Evolutionary conservation across 371 early-diverging fungal species (phyloP).

Genomic region (Mucor racemosus): DNA sequence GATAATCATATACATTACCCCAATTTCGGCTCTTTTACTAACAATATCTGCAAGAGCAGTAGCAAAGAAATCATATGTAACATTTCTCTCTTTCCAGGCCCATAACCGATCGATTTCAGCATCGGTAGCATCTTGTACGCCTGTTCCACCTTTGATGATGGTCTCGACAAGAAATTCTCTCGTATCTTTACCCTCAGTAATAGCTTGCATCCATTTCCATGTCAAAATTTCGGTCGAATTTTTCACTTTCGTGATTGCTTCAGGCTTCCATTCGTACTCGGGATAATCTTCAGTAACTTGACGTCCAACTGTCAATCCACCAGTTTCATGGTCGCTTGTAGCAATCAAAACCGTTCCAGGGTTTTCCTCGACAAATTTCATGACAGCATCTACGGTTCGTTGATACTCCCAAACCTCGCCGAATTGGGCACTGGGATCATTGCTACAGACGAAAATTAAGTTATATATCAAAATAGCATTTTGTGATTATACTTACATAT

Average conservation of each 20-base stretch:
- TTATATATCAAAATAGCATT: neutral
- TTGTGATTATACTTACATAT: slow-evolving; percentile 50
- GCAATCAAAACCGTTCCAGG: slow-evolving; percentile 87
- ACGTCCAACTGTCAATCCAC: slow-evolving; percentile 83
- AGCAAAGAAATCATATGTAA: slow-evolving; percentile 39
- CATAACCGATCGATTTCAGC: slow-evolving; percentile 56
- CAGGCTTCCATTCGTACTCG: slow-evolving; percentile 86
- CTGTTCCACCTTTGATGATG: slow-evolving; percentile 64
- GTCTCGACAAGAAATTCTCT: slow-evolving; percentile 35
- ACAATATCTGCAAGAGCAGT: slow-evolving; percentile 67
- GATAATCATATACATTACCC: slow-evolving; percentile 39
- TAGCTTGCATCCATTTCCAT: slow-evolving; percentile 21
- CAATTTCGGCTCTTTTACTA: slow-evolving; percentile 70
- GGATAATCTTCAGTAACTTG: slow-evolving; percentile 75
- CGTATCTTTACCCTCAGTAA: slow-evolving; percentile 34
- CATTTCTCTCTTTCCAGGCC: slow-evolving; percentile 36
- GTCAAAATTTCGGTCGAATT: slow-evolving; percentile 69
- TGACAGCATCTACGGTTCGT: slow-evolving; percentile 70
- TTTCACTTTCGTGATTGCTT: slow-evolving; percentile 64
- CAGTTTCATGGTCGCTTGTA: slow-evolving; percentile 94
- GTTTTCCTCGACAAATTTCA: slow-evolving; percentile 71
- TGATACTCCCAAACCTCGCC: slow-evolving; percentile 92
- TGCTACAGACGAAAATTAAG: slow-evolving; percentile 50
- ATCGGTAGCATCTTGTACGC: slow-evolving; percentile 67
- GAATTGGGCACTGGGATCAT: slow-evolving; percentile 89